phyloP scores from a whole-genome alignment of 768 basidiomycete species.

The Russula virescens region DNA sequence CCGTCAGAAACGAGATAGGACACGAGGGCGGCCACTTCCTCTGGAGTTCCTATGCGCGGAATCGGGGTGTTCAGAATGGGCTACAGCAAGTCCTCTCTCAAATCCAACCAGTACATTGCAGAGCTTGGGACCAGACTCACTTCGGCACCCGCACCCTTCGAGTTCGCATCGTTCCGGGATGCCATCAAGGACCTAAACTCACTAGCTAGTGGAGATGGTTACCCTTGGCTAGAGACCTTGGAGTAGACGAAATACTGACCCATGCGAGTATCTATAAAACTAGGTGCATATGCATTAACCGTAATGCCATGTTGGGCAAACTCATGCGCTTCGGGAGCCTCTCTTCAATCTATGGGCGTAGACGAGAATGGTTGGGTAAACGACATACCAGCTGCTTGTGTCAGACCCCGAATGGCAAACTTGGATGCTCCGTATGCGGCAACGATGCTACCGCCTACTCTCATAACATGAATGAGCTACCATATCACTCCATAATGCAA shows the following conservation, averaged over 20 bases:
- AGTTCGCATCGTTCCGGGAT: not conserved
- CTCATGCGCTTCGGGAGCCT: constrained; percentile 18
- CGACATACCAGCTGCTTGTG: constrained; percentile 22
- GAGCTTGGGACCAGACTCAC: not conserved
- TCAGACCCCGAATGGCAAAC: constrained; percentile 27
- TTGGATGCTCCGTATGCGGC: constrained; percentile 22
- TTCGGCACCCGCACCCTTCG: not conserved
- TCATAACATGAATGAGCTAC: not conserved
- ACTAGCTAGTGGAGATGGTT: not conserved
- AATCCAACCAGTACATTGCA: too few species aligned
- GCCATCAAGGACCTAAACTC: not conserved
- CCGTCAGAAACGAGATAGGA: constrained; percentile 23
- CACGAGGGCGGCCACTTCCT: constrained; percentile 24
- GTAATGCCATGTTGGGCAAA: constrained; percentile 23
- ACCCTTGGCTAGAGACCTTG: not conserved
- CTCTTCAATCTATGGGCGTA: not conserved
- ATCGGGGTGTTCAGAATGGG: not conserved
- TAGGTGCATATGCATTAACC: constrained; percentile 28
- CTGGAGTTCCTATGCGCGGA: constrained; percentile 8
- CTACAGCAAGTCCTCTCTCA: not conserved
- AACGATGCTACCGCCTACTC: not conserved
- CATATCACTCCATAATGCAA: not conserved
- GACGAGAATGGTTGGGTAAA: not conserved
- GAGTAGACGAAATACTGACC: constrained; percentile 9
- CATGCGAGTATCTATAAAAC: constrained; percentile 23